These are phyloP conservation scores for Penicillium hesseltinei DNA, from an alignment of 2,329 filamentous ascomycete species.

Conservation along the genomic window DNA sequence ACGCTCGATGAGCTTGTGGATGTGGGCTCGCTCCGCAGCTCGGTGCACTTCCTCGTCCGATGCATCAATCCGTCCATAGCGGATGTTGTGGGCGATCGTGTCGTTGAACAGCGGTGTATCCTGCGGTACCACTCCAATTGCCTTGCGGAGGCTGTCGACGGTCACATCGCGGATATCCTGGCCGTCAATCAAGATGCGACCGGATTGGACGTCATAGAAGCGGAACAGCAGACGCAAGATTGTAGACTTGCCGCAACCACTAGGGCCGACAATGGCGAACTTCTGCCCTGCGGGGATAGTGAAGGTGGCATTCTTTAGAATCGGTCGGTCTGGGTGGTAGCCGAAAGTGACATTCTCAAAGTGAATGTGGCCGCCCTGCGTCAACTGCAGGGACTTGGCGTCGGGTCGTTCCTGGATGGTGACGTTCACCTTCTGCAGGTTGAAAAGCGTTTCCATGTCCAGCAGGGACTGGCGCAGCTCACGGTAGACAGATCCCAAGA, in stretches of 20 bases:
- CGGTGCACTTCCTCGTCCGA: slow-evolving; percentile 68
- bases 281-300: slow-evolving; percentile 96
- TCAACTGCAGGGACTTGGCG: slow-evolving; percentile 70
- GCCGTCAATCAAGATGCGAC: slow-evolving; percentile 85
- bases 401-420: slow-evolving; percentile 73
- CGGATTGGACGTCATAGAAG: slow-evolving; percentile 84
- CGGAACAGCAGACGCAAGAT: slow-evolving; percentile 88
- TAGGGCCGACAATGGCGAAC: slow-evolving; percentile 90
- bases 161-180: slow-evolving; percentile 85
- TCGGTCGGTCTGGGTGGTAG: slow-evolving; percentile 82
- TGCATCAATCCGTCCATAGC: slow-evolving; percentile 81
- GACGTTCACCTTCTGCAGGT: slow-evolving; percentile 93
- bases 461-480: slow-evolving; percentile 91
- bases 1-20: slow-evolving; percentile 76
- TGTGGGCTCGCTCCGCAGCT: slow-evolving; percentile 77
- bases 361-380: slow-evolving; percentile 78
- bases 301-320: slow-evolving; percentile 77
- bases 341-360: slow-evolving; percentile 96
- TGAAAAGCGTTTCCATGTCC: slow-evolving; percentile 99
- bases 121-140: slow-evolving; percentile 94
- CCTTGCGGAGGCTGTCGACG: slow-evolving; percentile 75
- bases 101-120: slow-evolving; percentile 98
- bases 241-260: slow-evolving; percentile 94
- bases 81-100: slow-evolving; percentile 92
- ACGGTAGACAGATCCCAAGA: slow-evolving; percentile 95